A percentile compares a stretch with the other conserved stretches of the same genome.
Evolutionary conservation across 2,329 filamentous ascomycete genomes (phyloP).

Genomic region (Alternaria rosae): DNA sequence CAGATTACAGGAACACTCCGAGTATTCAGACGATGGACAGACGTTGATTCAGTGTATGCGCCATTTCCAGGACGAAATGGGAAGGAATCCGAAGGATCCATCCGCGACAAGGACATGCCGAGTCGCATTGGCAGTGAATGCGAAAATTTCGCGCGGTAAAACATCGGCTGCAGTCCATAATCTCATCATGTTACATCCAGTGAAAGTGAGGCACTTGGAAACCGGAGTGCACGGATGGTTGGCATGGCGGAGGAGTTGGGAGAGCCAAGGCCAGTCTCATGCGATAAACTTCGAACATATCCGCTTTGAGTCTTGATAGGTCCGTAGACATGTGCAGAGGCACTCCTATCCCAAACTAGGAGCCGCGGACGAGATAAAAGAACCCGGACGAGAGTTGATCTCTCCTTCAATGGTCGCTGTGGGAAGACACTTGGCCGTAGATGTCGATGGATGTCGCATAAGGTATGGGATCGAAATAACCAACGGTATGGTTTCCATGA

Average conservation of each 20-base stretch:
- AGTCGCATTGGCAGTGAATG: slow-evolving; percentile 5
- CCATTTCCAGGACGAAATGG: slow-evolving; percentile 2
- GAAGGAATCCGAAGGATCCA: neutral
- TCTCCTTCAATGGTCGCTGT: neutral
- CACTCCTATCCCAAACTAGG: neutral
- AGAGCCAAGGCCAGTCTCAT: neutral
- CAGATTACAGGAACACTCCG: neutral
- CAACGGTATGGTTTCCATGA: neutral
- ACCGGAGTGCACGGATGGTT: slow-evolving; percentile 2
- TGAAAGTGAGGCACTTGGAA: slow-evolving; percentile 13
- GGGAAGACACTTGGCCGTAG: neutral
- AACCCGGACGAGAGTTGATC: neutral
- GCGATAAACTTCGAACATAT: neutral
- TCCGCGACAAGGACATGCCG: neutral
- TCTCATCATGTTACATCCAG: neutral
- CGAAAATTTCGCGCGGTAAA: slow-evolving; percentile 12
- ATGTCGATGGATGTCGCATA: neutral
- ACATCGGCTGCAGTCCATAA: slow-evolving; percentile 5
- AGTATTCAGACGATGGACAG: neutral
- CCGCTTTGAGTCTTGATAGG: neutral
- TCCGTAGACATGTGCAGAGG: neutral
- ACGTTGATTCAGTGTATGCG: neutral
- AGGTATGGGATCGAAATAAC: neutral
- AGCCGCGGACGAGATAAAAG: neutral
- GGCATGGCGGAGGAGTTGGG: neutral